These are phyloP conservation scores for Cyclocybe cylindracea DNA, from an alignment of 768 basidiomycete species.

Conservation along the genomic window DNA sequence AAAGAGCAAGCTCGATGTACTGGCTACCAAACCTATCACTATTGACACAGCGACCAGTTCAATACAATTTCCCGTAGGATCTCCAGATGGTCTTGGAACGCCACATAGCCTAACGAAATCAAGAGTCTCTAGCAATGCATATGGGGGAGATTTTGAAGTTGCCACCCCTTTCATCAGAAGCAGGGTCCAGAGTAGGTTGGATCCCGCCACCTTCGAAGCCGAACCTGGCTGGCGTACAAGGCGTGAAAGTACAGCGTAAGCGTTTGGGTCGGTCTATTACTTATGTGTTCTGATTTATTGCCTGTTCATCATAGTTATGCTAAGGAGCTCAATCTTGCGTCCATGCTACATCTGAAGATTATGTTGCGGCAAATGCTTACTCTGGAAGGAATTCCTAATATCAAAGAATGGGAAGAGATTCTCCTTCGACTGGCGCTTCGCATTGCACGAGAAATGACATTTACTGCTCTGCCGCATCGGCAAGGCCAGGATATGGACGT, in stretches of 20 bases:
- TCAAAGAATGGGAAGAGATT: constrained; percentile 86
- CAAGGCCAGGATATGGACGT: constrained; percentile 96
- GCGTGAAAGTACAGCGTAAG: constrained; percentile 89
- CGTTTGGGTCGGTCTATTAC: constrained; percentile 11
- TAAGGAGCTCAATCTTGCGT: constrained; percentile 80
- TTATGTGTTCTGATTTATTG: constrained; percentile 6
- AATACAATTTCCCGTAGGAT: constrained; percentile 79
- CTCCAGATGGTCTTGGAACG: constrained; percentile 71
- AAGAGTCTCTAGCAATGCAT: constrained; percentile 68
- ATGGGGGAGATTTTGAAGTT: constrained; percentile 66
- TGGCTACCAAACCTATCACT: constrained; percentile 51
- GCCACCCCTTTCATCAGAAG: constrained; percentile 83
- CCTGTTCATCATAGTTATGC: constrained; percentile 56
- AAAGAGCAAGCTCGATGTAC: constrained; percentile 61
- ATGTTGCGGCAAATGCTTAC: constrained; percentile 92
- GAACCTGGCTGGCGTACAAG: constrained; percentile 87
- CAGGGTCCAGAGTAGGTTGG: constrained; percentile 78
- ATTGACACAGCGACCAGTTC: constrained; percentile 60
- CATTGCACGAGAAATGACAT: constrained; percentile 83
- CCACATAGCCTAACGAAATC: constrained; percentile 50
- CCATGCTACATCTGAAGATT: constrained; percentile 85
- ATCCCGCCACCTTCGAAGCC: constrained; percentile 43
- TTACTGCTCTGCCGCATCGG: constrained; percentile 65
- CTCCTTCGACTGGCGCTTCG: constrained; percentile 81
- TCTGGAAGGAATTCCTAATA: constrained; percentile 78